Percentiles rank a stretch among this genome's conserved stretches.
phyloP scores from a whole-genome alignment of 768 basidiomycete species.

The Suillus decipiens region DNA sequence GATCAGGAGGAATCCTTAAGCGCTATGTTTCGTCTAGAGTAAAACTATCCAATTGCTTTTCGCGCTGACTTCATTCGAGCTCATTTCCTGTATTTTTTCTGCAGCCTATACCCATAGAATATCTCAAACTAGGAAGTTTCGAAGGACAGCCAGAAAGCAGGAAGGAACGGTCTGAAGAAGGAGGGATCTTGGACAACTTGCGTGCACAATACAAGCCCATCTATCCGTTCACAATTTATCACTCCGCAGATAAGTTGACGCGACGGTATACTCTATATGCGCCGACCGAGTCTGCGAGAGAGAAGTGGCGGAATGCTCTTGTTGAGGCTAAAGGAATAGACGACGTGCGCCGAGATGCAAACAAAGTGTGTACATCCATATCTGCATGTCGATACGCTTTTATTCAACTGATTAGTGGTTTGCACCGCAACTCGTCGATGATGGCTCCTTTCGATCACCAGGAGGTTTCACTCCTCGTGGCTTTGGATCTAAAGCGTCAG shows the following conservation, averaged over 20 bases:
- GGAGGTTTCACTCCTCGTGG: conserved; percentile 35
- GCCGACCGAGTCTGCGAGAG: conserved; percentile 52
- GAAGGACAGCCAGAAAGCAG: conserved; percentile 58
- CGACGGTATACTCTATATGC: conserved; percentile 78
- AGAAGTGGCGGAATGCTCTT: conserved; percentile 64
- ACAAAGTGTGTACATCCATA: conserved; percentile 53
- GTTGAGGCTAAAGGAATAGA: conserved; percentile 65
- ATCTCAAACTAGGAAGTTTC: conserved; percentile 72
- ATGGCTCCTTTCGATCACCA: conserved; percentile 59
- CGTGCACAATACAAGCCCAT: conserved; percentile 54
- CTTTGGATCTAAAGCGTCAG: conserved; percentile 45
- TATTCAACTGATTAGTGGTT: conserved; percentile 56
- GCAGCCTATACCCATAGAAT: conserved; percentile 80
- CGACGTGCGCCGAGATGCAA: conserved; percentile 65
- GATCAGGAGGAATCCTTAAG: conserved; percentile 46
- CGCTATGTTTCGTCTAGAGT: conserved; percentile 69
- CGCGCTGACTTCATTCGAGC: conserved; percentile 7
- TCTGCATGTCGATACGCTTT: background rate
- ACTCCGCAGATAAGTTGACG: conserved; percentile 54
- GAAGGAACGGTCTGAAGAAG: conserved; percentile 62
- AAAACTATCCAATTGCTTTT: conserved; percentile 25
- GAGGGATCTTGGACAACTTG: conserved; percentile 55
- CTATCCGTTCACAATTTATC: conserved; percentile 80
- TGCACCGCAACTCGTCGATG: conserved; percentile 56
- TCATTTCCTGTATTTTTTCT: conserved; percentile 12